Percentiles rank a stretch among this genome's conserved stretches.
These are phyloP conservation scores for Rhizopus sp. DNA, from an alignment of 371 early-diverging fungal genomes.

Conservation along the genomic window DNA sequence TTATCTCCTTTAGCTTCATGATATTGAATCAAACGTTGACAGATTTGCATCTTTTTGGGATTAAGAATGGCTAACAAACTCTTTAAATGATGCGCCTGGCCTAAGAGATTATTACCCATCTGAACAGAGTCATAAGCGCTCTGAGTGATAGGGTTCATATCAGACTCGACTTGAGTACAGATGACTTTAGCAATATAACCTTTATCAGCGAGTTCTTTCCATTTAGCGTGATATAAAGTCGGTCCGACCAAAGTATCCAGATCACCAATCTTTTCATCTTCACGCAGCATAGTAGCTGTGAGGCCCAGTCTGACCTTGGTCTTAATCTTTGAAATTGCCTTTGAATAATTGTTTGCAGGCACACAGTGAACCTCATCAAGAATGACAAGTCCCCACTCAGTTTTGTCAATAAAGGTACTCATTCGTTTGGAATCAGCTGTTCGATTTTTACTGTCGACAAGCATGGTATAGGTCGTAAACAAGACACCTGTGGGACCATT, in stretches of 20 bases:
- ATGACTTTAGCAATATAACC: slow-evolving; percentile 56
- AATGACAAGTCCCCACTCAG: slow-evolving; percentile 48
- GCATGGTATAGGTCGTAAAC: slow-evolving; percentile 50
- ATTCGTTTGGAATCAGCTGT: slow-evolving; percentile 44
- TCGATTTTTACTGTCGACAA: slow-evolving; percentile 44
- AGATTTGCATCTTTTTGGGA: slow-evolving; percentile 49
- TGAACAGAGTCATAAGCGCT: slow-evolving; percentile 25
- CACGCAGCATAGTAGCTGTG: slow-evolving; percentile 54
- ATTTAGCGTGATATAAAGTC: slow-evolving; percentile 50
- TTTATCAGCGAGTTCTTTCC: slow-evolving; percentile 53
- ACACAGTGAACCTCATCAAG: slow-evolving; percentile 55
- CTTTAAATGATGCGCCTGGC: slow-evolving; percentile 41
- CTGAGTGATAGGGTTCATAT: slow-evolving; percentile 27
- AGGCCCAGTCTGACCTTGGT: slow-evolving; percentile 44
- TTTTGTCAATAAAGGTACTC: slow-evolving; percentile 43
- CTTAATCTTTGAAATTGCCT: slow-evolving; percentile 43
- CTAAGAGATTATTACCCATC: slow-evolving; percentile 15
- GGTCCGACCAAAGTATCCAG: slow-evolving; percentile 50
- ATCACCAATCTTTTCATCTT: slow-evolving; percentile 53
- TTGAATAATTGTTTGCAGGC: slow-evolving; percentile 47
- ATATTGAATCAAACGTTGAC: slow-evolving; percentile 49
- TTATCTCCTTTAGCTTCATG: slow-evolving; percentile 53
- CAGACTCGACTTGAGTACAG: slow-evolving; percentile 51
- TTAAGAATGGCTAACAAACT: slow-evolving; percentile 48
- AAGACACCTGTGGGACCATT: slow-evolving; percentile 52